These are phyloP conservation scores for Aspergillus luchuensis DNA, from an alignment of 2,329 filamentous ascomycete genomes.

Conservation along the genomic window DNA sequence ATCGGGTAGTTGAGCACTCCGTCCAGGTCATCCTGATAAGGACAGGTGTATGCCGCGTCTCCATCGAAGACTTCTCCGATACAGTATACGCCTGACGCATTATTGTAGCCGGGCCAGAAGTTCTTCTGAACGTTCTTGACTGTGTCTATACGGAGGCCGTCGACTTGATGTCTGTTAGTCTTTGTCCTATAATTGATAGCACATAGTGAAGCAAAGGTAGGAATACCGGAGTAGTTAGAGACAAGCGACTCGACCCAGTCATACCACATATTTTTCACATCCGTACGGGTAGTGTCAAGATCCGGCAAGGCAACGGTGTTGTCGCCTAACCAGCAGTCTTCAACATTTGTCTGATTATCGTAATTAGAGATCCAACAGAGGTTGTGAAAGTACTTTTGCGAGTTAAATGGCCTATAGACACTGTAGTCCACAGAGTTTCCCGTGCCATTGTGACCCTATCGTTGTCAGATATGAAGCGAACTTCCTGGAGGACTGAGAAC, in stretches of 20 bases:
- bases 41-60: conserved; percentile 43
- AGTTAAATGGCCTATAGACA: conserved; percentile 56
- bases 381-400: conserved; percentile 60
- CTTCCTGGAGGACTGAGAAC: not conserved
- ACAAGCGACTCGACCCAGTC: conserved; percentile 62
- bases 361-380: conserved; percentile 59
- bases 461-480: not conserved
- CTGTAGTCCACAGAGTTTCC: conserved; percentile 54
- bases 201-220: too few species aligned
- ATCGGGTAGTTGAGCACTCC: conserved; percentile 53
- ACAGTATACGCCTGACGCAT: conserved; percentile 48
- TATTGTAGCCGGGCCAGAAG: conserved; percentile 48
- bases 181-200: not conserved
- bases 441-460: conserved; percentile 50
- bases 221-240: conserved; percentile 61
- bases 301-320: conserved; percentile 61
- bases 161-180: conserved; percentile 33
- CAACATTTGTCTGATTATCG: conserved; percentile 48
- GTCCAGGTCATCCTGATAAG: conserved; percentile 49
- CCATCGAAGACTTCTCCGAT: conserved; percentile 51
- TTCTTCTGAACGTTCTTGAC: conserved; percentile 50
- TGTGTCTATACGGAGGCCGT: conserved; percentile 57
- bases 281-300: conserved; percentile 56
- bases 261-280: conserved; percentile 55
- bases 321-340: conserved; percentile 58